Evolutionary conservation across 257 asterid species (phyloP).

Genomic region (Lavandula angustifolia): DNA sequence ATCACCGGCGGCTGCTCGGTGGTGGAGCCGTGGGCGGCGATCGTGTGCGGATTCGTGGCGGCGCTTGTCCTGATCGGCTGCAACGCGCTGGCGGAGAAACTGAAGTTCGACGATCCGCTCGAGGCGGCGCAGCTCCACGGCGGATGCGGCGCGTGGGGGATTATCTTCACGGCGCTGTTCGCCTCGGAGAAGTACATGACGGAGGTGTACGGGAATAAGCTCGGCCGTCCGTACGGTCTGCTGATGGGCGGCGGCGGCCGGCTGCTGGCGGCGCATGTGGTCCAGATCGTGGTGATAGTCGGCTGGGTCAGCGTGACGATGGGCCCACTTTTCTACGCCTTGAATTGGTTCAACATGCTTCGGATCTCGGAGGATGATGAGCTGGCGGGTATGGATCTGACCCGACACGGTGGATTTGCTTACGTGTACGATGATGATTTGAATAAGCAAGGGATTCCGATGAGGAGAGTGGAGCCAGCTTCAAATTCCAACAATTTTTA

Average conservation of each 20-base stretch:
- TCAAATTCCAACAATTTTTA: slow-evolving; percentile 9
- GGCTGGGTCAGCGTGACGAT: slow-evolving; percentile 89
- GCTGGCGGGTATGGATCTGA: slow-evolving; percentile 93
- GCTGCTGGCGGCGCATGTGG: slow-evolving; percentile 64
- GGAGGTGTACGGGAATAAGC: slow-evolving; percentile 56
- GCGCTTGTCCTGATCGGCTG: slow-evolving; percentile 78
- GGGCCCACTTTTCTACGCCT: slow-evolving; percentile 69
- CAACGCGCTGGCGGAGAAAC: slow-evolving; percentile 63
- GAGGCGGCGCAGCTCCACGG: slow-evolving; percentile 97
- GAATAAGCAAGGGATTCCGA: slow-evolving; percentile 39
- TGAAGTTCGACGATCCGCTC: slow-evolving; percentile 72
- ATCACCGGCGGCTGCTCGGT: slow-evolving; percentile 91
- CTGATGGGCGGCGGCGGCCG: slow-evolving; percentile 91
- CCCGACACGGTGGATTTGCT: slow-evolving; percentile 96
- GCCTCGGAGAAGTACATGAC: slow-evolving; percentile 62
- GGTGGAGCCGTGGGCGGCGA: slow-evolving; percentile 96
- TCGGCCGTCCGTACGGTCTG: slow-evolving; percentile 74
- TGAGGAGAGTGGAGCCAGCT: slow-evolving; percentile 57
- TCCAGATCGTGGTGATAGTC: slow-evolving; percentile 71
- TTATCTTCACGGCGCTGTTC: slow-evolving; percentile 73
- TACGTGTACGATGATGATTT: slow-evolving; percentile 63
- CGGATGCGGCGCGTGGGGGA: slow-evolving; percentile 90
- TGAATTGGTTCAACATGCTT: slow-evolving; percentile 60
- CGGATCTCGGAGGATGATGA: slow-evolving; percentile 84
- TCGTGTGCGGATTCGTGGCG: slow-evolving; percentile 83